Evolutionary conservation across 1,139 yeast species (phyloP).

Genomic region (Sugiyamaella paludigena): DNA sequence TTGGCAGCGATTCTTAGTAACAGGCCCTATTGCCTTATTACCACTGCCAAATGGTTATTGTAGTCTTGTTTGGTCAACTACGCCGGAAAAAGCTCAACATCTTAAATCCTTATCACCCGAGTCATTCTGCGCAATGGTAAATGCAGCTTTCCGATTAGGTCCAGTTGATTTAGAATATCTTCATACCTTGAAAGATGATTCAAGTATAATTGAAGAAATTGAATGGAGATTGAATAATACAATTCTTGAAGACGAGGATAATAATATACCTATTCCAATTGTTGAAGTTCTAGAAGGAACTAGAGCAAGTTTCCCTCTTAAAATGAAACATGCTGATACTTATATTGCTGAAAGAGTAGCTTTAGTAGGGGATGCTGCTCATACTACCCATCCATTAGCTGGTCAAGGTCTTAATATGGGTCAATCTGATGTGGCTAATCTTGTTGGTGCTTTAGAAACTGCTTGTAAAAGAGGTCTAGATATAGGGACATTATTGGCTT

Average conservation of each 20-base stretch:
- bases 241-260: slow-evolving; percentile 46
- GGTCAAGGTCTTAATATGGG: slow-evolving; percentile 99
- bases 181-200: slow-evolving; percentile 47
- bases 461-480: slow-evolving; percentile 81
- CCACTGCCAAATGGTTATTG: slow-evolving; percentile 87
- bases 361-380: slow-evolving; percentile 96
- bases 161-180: slow-evolving; percentile 76
- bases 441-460: slow-evolving; percentile 64
- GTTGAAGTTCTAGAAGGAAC: slow-evolving; percentile 57
- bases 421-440: slow-evolving; percentile 81
- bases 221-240: slow-evolving; percentile 60
- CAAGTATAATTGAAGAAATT: slow-evolving; percentile 45
- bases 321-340: slow-evolving; percentile 85
- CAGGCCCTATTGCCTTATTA: slow-evolving; percentile 90
- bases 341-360: slow-evolving; percentile 85
- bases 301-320: slow-evolving; percentile 86
- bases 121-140: slow-evolving; percentile 67
- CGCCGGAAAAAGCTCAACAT: slow-evolving; percentile 68
- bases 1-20: slow-evolving; percentile 90
- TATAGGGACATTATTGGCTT: slow-evolving; percentile 75
- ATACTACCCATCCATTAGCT: slow-evolving; percentile 94
- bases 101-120: slow-evolving; percentile 58
- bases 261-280: slow-evolving; percentile 63
- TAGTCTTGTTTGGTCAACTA: slow-evolving; percentile 89
- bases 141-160: slow-evolving; percentile 80